Conservation (phyloP, 345 rosid species). For the Euclidium syriacum region DNA sequence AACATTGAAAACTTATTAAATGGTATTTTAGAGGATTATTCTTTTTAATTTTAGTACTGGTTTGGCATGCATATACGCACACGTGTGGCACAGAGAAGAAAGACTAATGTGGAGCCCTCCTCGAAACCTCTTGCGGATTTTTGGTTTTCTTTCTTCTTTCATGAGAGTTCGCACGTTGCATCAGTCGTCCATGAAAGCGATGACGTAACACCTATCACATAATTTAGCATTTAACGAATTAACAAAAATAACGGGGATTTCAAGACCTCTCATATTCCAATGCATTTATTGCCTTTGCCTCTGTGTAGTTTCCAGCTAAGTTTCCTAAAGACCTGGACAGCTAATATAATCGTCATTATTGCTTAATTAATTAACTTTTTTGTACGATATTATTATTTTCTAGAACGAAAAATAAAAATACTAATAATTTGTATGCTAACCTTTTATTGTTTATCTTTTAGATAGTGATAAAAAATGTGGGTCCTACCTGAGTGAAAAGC, state of each 20-base stretch:
- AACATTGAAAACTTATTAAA: no score
- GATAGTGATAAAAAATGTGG: background rate
- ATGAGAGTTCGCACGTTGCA: background rate
- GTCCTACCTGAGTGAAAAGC: constrained; percentile 11
- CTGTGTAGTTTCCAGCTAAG: constrained; percentile 21
- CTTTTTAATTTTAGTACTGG: background rate
- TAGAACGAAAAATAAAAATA: background rate
- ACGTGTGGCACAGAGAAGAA: constrained; percentile 6
- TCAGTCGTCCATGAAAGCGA: background rate
- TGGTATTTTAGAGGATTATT: no score
- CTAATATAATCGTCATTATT: constrained; percentile 16
- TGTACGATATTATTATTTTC: background rate
- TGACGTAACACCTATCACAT: background rate
- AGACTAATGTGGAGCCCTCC: constrained; percentile 23
- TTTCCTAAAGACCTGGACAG: constrained; percentile 5
- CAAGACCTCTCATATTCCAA: constrained; percentile 3
- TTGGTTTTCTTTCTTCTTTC: background rate
- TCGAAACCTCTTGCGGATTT: constrained; percentile 17
- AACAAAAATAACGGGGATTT: background rate
- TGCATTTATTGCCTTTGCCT: constrained; percentile 10
- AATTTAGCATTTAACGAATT: background rate
- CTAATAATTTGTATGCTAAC: no score
- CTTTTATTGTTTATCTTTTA: no score
- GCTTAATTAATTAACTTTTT: background rate
- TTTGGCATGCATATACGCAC: background rate